phyloP scores from a whole-genome alignment of 306 rosid genomes.

The Amphicarpaea edgeworthii region DNA sequence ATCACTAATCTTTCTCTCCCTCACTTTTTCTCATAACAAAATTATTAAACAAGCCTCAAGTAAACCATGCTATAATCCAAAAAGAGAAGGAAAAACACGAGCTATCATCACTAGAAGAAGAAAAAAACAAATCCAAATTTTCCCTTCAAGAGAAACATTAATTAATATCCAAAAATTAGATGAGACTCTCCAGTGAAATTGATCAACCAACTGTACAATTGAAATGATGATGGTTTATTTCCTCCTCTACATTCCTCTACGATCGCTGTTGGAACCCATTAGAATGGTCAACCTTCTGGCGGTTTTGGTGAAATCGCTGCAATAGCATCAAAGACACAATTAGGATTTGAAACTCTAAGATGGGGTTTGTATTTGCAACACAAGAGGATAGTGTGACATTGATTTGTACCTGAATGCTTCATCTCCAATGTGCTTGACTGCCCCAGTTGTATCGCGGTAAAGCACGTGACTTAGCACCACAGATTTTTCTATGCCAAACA shows the following conservation, averaged over 20 bases:
- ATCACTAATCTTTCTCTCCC: slow-evolving; percentile 18
- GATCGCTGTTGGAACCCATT: slow-evolving; percentile 69
- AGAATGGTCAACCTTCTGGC: slow-evolving; percentile 78
- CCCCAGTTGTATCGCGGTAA: slow-evolving; percentile 66
- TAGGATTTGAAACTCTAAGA: slow-evolving; percentile 8
- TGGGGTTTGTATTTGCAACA: neutral
- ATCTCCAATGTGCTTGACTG: slow-evolving; percentile 71
- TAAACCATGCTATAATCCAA: neutral
- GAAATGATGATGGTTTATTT: slow-evolving; percentile 31
- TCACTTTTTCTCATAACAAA: neutral
- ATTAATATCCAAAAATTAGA: slow-evolving; percentile 46
- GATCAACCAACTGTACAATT: slow-evolving; percentile 60
- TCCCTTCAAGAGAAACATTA: slow-evolving; percentile 37
- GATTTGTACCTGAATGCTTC: slow-evolving; percentile 65
- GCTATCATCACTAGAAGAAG: slow-evolving; percentile 36
- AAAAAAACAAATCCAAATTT: slow-evolving; percentile 28
- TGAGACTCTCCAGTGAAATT: slow-evolving; percentile 31
- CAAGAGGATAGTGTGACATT: neutral
- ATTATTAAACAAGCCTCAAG: neutral
- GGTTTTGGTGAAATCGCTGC: slow-evolving; percentile 70
- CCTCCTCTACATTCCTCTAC: slow-evolving; percentile 54
- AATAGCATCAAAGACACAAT: slow-evolving; percentile 33
- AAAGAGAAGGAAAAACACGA: slow-evolving; percentile 2
- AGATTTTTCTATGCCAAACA: slow-evolving; percentile 70
- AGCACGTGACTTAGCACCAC: slow-evolving; percentile 51